A percentile compares a stretch with the other conserved stretches of the same genome.
Conservation (phyloP, 768 basidiomycete species). For the Suillus subaureus region DNA sequence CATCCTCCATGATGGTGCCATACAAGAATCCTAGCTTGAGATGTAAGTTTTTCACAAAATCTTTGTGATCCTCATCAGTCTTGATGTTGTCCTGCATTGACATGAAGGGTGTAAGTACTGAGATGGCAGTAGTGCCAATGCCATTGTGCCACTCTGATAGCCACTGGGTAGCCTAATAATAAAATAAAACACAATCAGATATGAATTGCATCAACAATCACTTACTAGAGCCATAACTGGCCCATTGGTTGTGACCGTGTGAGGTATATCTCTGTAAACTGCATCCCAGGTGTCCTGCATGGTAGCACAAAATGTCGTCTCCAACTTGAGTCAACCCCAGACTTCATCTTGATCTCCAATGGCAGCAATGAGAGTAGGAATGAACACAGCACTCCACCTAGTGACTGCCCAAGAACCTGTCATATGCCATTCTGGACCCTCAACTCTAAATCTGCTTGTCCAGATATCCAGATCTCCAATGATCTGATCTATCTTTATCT, state of each 20-base stretch:
- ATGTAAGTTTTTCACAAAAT: neutral
- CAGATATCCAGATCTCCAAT: too few relatives aligned
- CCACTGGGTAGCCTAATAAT: constrained; percentile 6
- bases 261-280: constrained; percentile 8
- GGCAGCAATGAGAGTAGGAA: neutral
- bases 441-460: too few relatives aligned
- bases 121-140: constrained; percentile 11
- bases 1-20: neutral
- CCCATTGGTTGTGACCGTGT: constrained; percentile 7
- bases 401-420: neutral
- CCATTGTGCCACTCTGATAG: constrained; percentile 13
- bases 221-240: constrained; percentile 5
- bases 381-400: neutral
- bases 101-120: constrained; percentile 10
- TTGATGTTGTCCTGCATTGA: neutral
- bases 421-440: too few relatives aligned
- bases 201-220: constrained; percentile 1
- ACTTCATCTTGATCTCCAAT: neutral
- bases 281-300: constrained; percentile 1
- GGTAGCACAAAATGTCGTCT: too few relatives aligned
- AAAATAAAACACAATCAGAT: neutral
- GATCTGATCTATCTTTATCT: too few relatives aligned
- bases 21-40: neutral
- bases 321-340: neutral
- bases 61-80: neutral